Base-by-base conservation (phyloP, 1,139 yeast genomes). In the Debaryomyces fabryi region DNA sequence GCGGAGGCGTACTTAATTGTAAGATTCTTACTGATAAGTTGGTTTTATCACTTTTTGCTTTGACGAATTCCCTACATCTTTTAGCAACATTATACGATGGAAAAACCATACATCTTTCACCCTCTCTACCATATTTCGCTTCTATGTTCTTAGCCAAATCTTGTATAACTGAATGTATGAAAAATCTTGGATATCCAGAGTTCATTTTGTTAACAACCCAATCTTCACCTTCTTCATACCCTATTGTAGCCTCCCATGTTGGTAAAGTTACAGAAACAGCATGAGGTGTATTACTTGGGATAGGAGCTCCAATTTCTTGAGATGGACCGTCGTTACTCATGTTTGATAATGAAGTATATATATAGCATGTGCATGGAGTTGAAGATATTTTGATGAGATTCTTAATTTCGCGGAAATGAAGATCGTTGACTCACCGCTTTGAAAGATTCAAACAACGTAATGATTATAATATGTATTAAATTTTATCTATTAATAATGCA, bases 181-280 rank as follows among this genome's bases (percentile, higher is more conserved):
- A 89, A 65, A 90, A 91, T 47, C 96, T 72, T 2, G 98, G 98
- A 65, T 92, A 92, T 1, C 97, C 98, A 2, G 93, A 82, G 49
- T 75, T 75, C 95, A 92, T 87, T 62, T 83, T 82, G 43, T 76
- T 70, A n/a, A 85, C 83, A 4, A 92, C 92, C 89, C 93, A 86
- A 16, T 79, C 85, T 60, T 87, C 83, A 9, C 96, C 96, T 67
- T 88, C 95, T 66, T 92, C 97, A 61, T 92, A 92, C 5, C 90
- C 97, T 3, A 92, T 88, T 10, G 88, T 88, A 33, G 96, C 91
- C 46, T 83, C 88, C 97, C 97, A 92, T 0, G 96, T 88, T 5
- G 98, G 98, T 42, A 92, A 76, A 0, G 96, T 87, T 43, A 92
- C 97, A 8, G 96, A 88, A 1, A 92, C 96, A 0, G 97, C 97